A percentile compares a stretch with the other conserved stretches of the same genome.
Conservation (phyloP, 1,284 basidiomycete species). For the Tremellales sp. region DNA sequence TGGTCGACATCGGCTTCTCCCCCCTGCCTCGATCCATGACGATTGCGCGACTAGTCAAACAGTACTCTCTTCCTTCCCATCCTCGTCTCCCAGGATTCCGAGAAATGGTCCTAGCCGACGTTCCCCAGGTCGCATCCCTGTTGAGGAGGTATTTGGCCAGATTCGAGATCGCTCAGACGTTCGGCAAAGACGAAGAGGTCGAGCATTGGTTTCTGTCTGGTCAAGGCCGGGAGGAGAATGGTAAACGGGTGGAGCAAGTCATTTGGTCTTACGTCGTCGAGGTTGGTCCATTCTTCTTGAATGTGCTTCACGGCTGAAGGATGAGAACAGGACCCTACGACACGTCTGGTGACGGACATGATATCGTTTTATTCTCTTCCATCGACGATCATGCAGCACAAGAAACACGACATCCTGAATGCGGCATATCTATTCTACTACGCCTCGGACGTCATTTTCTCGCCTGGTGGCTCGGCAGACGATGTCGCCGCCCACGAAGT, state of each 20-base stretch:
- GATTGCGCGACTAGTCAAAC: conserved; percentile 74
- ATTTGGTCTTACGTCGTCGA: conserved; percentile 97
- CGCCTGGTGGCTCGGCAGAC: conserved; percentile 30
- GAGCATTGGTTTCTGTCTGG: conserved; percentile 86
- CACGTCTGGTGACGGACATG: conserved; percentile 85
- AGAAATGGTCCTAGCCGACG: conserved; percentile 80
- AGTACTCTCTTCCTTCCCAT: conserved; percentile 60
- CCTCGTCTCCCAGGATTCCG: conserved; percentile 64
- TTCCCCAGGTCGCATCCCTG: conserved; percentile 69
- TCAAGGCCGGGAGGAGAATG: conserved; percentile 60
- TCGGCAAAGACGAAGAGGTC: conserved; percentile 70
- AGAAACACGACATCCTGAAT: conserved; percentile 48
- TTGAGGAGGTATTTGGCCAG: conserved; percentile 76
- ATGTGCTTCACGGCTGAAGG: not conserved
- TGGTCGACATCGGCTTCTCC: conserved; percentile 89
- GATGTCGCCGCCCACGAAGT: conserved; percentile 46
- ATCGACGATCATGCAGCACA: conserved; percentile 56
- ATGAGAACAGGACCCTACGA: conserved; percentile 64
- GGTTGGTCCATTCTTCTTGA: conserved; percentile 52
- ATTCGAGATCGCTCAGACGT: conserved; percentile 78
- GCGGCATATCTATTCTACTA: conserved; percentile 58
- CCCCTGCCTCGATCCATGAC: conserved; percentile 78
- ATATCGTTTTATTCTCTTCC: conserved; percentile 97
- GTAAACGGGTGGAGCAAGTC: conserved; percentile 70
- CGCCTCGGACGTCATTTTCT: conserved; percentile 47